phyloP scores from a whole-genome alignment of 1,284 basidiomycete species.

The Ganoderma lingzhi region DNA sequence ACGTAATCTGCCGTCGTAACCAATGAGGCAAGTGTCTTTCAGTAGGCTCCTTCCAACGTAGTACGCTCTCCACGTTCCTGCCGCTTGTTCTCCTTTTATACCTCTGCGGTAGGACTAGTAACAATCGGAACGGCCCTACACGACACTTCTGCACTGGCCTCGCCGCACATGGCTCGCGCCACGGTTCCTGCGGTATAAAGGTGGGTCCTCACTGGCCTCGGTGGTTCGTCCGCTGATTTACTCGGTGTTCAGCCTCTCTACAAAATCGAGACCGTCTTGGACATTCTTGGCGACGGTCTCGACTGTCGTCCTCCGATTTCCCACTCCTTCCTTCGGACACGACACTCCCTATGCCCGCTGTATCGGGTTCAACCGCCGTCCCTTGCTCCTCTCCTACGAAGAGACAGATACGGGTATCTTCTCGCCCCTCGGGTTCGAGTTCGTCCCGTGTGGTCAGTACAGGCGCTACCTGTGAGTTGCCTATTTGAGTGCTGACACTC shows the following conservation, averaged over 20 bases:
- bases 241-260: not conserved
- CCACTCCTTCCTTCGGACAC: not conserved
- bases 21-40: not conserved
- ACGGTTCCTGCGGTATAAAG: not conserved
- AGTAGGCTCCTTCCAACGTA: not conserved
- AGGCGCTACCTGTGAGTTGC: not conserved
- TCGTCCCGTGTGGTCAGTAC: not conserved
- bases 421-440: not conserved
- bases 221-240: not conserved
- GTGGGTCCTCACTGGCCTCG: not conserved
- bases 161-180: not conserved
- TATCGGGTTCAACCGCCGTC: not conserved
- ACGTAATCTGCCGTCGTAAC: not conserved
- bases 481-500: not conserved
- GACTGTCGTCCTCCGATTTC: not conserved
- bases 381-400: not conserved
- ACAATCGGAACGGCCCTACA: not conserved
- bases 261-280: not conserved
- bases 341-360: not conserved
- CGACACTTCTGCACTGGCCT: not conserved
- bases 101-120: not conserved
- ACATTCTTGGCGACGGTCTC: not conserved
- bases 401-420: not conserved
- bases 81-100: not conserved
- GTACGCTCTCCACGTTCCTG: not conserved